Conservation (phyloP, 345 rosid species). For the Moricandia moricandioides region DNA sequence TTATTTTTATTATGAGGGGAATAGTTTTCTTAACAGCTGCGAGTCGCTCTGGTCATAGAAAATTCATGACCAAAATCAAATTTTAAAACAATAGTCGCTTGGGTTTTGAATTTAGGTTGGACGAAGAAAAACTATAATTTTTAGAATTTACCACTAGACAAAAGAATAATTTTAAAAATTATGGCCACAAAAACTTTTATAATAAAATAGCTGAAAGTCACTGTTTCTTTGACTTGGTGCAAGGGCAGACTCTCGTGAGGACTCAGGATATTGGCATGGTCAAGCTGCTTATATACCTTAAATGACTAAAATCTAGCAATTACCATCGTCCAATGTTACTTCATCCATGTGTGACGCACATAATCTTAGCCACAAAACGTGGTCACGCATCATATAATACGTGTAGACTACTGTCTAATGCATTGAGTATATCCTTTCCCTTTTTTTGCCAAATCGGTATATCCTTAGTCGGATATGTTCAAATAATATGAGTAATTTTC, state of each 20-base stretch:
- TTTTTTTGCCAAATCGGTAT: no score
- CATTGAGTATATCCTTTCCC: background rate
- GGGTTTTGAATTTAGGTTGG: no score
- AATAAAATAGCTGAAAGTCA: no score
- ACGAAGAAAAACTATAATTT: no score
- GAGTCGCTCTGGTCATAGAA: no score
- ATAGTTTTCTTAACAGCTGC: background rate
- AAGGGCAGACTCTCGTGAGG: no score
- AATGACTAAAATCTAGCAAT: background rate
- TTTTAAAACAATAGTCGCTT: no score
- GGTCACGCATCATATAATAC: background rate
- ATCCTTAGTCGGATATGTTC: background rate
- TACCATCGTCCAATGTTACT: slow-evolving; percentile 5
- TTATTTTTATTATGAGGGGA: background rate
- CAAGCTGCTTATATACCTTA: background rate
- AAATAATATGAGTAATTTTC: background rate
- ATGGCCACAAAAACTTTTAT: no score
- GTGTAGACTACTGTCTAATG: slow-evolving; percentile 15
- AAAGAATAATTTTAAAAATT: no score
- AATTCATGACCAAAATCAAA: no score
- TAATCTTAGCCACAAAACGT: background rate
- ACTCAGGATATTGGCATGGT: background rate
- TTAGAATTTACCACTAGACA: no score
- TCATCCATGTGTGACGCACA: background rate
- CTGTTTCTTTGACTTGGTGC: no score